These are phyloP conservation scores for Cryptococcus deneoformans DNA, from an alignment of 1,284 basidiomycete species.

Conservation along the genomic window DNA sequence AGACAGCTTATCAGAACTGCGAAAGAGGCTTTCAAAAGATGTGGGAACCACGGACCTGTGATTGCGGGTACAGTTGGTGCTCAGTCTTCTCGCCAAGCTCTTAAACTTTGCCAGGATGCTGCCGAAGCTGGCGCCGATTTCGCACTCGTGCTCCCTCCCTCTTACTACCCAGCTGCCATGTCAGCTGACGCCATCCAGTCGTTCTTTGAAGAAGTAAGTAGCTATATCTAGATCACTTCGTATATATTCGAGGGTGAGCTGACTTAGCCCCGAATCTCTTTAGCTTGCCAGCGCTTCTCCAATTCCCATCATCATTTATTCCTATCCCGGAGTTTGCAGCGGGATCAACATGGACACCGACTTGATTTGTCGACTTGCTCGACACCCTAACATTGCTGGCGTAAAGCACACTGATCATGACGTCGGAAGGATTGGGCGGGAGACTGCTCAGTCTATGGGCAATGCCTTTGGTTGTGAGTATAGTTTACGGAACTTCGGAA, in stretches of 20 bases:
- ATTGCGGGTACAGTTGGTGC: constrained; percentile 34
- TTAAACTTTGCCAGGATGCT: constrained; percentile 23
- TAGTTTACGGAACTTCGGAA: background rate
- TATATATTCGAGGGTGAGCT: too few relatives aligned
- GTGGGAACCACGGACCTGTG: constrained; percentile 22
- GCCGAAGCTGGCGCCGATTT: constrained; percentile 31
- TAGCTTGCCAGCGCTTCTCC: constrained; percentile 33
- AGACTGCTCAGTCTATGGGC: constrained; percentile 9
- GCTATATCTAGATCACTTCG: too few relatives aligned
- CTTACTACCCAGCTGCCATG: constrained; percentile 27
- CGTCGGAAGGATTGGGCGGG: constrained; percentile 15
- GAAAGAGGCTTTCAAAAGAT: background rate
- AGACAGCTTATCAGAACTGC: too few relatives aligned
- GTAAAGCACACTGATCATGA: constrained; percentile 36
- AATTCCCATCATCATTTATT: constrained; percentile 38
- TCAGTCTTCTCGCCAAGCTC: constrained; percentile 28
- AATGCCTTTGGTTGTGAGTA: constrained; percentile 15
- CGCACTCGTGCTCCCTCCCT: constrained; percentile 30
- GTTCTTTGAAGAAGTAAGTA: constrained; percentile 31
- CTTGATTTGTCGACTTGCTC: constrained; percentile 24
- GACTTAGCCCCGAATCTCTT: too few relatives aligned
- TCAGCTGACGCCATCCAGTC: constrained; percentile 7
- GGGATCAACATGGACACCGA: constrained; percentile 40
- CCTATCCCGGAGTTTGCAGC: constrained; percentile 33
- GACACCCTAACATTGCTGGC: constrained; percentile 37